Evolutionary conservation across 495 filamentous ascomycete species (phyloP), one percentile per base, ranked within the genome.

Genomic region (Penicillium canariense): DNA sequence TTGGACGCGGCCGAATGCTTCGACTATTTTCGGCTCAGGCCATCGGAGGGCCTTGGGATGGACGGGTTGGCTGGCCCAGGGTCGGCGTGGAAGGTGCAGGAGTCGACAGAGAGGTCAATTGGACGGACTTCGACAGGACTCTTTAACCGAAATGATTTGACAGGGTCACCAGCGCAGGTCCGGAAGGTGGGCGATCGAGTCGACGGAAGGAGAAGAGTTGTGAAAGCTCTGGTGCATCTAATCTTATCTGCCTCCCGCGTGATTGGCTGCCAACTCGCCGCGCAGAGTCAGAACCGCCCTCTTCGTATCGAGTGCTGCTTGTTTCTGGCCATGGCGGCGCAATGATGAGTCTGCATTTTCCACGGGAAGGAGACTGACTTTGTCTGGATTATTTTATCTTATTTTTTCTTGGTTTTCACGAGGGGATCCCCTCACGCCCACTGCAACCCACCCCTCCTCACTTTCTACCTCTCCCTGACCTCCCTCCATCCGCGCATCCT

Each of bases 241-340:
- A 75, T 75, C 72, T 75, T 71, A 75, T 75, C 72, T 71, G 25
- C 50, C 32, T n/a, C 22, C 46, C 15, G 44, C 50, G 23, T 71
- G 60, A 75, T 75, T 75, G 72, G 72, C 44, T 34, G 43, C 32
- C 38, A 42, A 35, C 36, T 23, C 55, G 27, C 39, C 38, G 46
- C 48, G 50, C 48, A 43, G 48, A 52, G 54, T 54, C 47, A 43
- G 38, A 55, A 12, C 26, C 25, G 27, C 38, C 50, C 50, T 52
- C 27, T 30, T 42, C 26, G 36, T 25, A 43, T 59, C 40, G 42
- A 34, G 22, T 34, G 17, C 27, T 46, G 28, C 18, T 8, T 40
- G 12, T 26, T 50, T 48, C 35, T 31, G 42, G 35, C 32, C 11
- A 60, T 60, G 60, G 51, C 55, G 47, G 42, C 49, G 56, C 64